A percentile compares a stretch with the other conserved stretches of the same genome.
These are phyloP conservation scores for Prunus dulcis DNA, from an alignment of 306 rosid species.

Conservation along the genomic window DNA sequence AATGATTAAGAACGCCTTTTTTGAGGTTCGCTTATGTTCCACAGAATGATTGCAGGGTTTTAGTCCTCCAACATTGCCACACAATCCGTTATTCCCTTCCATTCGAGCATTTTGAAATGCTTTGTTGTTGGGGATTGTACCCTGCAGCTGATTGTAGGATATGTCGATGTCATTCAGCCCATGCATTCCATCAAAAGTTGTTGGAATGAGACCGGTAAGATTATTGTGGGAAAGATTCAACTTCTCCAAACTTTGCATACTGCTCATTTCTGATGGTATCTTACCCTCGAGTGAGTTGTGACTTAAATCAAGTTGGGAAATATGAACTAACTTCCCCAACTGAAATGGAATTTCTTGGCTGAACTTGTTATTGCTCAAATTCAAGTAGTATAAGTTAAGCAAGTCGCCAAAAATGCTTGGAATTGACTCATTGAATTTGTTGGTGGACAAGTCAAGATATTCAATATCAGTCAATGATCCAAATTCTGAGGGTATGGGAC, in stretches of 20 bases:
- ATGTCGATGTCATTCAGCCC: conserved; percentile 9
- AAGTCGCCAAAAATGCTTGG: neutral
- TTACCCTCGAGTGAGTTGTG: neutral
- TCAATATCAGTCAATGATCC: neutral
- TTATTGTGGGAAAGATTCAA: neutral
- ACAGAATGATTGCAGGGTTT: no score
- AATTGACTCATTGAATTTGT: neutral
- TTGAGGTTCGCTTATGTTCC: no score
- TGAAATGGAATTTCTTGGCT: conserved; percentile 7
- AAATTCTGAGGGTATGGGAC: neutral
- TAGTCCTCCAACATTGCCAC: no score
- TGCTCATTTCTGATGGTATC: neutral
- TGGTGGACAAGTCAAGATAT: neutral
- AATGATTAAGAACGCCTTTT: no score
- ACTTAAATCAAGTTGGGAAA: neutral
- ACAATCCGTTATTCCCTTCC: no score
- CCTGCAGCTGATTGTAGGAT: conserved; percentile 18
- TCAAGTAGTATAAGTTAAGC: neutral
- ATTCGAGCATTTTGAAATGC: conserved; percentile 15
- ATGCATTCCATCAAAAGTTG: neutral
- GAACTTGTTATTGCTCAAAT: conserved; percentile 12
- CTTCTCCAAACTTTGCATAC: neutral
- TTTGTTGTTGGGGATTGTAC: conserved; percentile 11
- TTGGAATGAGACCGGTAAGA: neutral
- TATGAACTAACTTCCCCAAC: conserved; percentile 10